These are phyloP conservation scores for Leccinum broughii DNA, from an alignment of 768 basidiomycete genomes.

Conservation along the genomic window DNA sequence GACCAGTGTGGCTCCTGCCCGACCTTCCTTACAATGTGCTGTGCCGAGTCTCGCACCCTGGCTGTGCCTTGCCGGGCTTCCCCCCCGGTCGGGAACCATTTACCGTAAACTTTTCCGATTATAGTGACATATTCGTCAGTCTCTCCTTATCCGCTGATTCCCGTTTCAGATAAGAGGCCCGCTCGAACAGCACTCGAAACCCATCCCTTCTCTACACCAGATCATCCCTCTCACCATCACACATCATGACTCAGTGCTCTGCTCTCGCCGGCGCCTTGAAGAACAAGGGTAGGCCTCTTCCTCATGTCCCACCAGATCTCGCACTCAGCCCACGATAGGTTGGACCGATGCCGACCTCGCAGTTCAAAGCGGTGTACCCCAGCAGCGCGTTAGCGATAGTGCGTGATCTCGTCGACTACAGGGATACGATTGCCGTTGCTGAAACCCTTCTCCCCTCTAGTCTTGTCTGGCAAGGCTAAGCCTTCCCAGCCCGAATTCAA, in stretches of 20 bases:
- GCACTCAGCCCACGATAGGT: constrained; percentile 6
- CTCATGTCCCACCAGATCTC: background rate
- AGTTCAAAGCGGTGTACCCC: constrained; percentile 37
- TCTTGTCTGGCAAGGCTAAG: constrained; percentile 44
- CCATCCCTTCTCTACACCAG: background rate
- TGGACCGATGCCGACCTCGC: constrained; percentile 41
- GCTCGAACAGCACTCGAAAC: background rate
- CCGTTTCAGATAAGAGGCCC: constrained; percentile 16
- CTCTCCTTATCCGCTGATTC: constrained; percentile 16
- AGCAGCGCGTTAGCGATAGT: constrained; percentile 58
- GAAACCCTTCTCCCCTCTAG: constrained; percentile 32
- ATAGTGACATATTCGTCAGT: constrained; percentile 3
- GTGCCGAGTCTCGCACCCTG: too few species aligned
- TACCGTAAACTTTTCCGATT: too few species aligned
- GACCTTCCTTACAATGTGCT: too few species aligned
- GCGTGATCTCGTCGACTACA: constrained; percentile 19
- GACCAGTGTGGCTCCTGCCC: too few species aligned
- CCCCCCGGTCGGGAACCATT: too few species aligned
- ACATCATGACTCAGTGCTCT: constrained; percentile 47
- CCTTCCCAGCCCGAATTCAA: constrained; percentile 53
- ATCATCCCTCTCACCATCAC: constrained; percentile 47
- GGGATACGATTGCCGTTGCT: background rate
- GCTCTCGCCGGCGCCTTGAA: constrained; percentile 55
- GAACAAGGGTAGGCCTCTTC: constrained; percentile 42
- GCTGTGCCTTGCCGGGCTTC: too few species aligned